Percentiles rank a stretch among this genome's conserved stretches.
Evolutionary conservation across 2,329 filamentous ascomycete genomes (phyloP).

Genomic region (Fusarium anguioides): DNA sequence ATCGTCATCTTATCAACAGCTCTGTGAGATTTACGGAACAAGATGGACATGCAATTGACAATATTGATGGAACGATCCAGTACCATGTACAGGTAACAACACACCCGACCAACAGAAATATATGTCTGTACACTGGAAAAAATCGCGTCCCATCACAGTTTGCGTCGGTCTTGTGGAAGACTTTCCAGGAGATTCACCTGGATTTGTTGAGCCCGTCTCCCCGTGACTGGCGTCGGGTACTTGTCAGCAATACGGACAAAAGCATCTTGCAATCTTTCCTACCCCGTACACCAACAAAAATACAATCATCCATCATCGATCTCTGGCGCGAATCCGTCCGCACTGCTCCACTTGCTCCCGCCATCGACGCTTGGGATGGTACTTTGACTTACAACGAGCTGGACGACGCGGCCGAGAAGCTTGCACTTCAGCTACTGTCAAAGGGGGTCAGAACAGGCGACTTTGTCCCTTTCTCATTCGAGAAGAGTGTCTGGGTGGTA

Average conservation of each 20-base stretch:
- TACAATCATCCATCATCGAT: neutral
- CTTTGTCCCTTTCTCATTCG: neutral
- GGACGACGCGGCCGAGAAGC: neutral
- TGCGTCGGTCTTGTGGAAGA: neutral
- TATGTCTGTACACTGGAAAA: neutral
- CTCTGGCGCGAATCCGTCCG: neutral
- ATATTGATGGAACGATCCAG: neutral
- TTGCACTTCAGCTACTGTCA: neutral
- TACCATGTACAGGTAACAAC: neutral
- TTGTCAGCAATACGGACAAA: neutral
- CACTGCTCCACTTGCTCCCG: neutral
- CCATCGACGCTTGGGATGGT: neutral
- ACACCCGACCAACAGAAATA: neutral
- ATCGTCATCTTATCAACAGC: neutral
- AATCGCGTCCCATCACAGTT: neutral
- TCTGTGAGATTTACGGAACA: neutral
- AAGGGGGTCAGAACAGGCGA: neutral
- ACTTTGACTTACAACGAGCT: neutral
- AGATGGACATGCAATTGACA: neutral
- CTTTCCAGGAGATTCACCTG: neutral
- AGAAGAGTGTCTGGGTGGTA: neutral
- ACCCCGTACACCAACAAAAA: neutral
- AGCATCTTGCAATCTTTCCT: neutral
- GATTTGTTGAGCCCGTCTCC: neutral
- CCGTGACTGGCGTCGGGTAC: neutral